Evolutionary conservation across 805 yeast species (phyloP), one percentile per base, ranked within the genome.

Genomic region (Hanseniaspora occidentalis): DNA sequence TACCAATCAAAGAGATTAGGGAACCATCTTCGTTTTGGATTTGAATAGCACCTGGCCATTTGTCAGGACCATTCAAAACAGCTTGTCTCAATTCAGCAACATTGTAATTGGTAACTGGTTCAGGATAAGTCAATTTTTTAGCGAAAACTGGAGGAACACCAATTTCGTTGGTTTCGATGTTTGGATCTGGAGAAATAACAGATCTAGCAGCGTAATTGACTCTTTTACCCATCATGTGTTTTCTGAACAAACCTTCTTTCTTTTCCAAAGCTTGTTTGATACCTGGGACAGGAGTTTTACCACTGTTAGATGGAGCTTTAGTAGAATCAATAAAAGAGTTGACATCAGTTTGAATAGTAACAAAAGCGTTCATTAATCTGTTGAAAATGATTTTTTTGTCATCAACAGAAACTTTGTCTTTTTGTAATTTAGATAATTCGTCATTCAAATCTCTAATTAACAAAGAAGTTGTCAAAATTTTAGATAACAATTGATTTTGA

Each of bases 181-280:
- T 92, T 43, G 99, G 99, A 66, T 92, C 99, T 5, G 97, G 97
- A 6, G 97, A 88, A 64, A 92, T 92, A 53, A 92, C 99, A 8
- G 98, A 89, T 66, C 99, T 85, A 39, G 98, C 98, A 40, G 97
- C 96, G 56, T 84, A 89, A 61, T 92, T 94, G 45, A 92, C 99
- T 70, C 99, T 86, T 71, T 92, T 92, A 60, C 99, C 99, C 99
- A 92, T 92, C 98, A 92, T 92, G 58, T 92, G 95, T 60, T 89
- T 92, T 69, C 99, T 77, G 71, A 92, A 92, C 48, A 89, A 70
- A 59, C 99, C 99, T 65, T 92, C 99, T 61, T 92, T 92, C 77
- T 92, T 89, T 64, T 92, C 99, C 56, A 92, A 70, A 9, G 95
- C 94, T 69, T 92, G 98, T 60, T 92, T 92, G 54, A 92, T 77